These are phyloP conservation scores for Zostera marina DNA, from an alignment of 116 monocot genomes.

Conservation along the genomic window DNA sequence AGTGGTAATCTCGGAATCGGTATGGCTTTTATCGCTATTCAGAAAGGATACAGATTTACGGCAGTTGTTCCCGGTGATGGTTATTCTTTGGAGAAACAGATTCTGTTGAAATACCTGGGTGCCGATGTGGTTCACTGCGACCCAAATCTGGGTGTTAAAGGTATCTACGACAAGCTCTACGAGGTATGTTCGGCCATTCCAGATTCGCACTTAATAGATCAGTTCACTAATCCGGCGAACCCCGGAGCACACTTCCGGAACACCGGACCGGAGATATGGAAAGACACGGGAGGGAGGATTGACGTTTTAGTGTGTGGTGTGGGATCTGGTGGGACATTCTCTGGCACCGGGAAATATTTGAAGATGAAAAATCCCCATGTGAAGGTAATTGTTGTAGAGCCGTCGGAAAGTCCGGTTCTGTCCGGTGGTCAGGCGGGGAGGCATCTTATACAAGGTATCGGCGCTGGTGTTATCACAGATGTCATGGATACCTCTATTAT, in stretches of 20 bases:
- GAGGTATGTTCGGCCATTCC: conserved; percentile 34
- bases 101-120: conserved; percentile 50
- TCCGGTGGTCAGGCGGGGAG: conserved; percentile 61
- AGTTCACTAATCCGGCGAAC: conserved; percentile 72
- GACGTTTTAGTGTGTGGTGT: conserved; percentile 62
- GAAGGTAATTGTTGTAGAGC: conserved; percentile 77
- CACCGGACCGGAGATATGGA: conserved; percentile 97
- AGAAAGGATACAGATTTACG: conserved; percentile 70
- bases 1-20: conserved; percentile 86
- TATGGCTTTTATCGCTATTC: conserved; percentile 34
- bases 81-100: conserved; percentile 50
- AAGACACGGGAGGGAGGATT: conserved; percentile 78
- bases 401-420: conserved; percentile 68
- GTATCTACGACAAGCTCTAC: conserved; percentile 29
- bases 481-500: conserved; percentile 42
- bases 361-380: conserved; percentile 66
- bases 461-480: conserved; percentile 43
- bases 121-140: conserved; percentile 43
- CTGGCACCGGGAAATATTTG: conserved; percentile 67
- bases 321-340: conserved; percentile 78
- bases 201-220: conserved; percentile 51
- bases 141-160: conserved; percentile 5
- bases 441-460: conserved; percentile 77
- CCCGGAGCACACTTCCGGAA: conserved; percentile 62
- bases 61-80: conserved; percentile 44